Evolutionary conservation across 2,329 filamentous ascomycete genomes (phyloP).

Genomic region (Pyrenophora seminiperda): DNA sequence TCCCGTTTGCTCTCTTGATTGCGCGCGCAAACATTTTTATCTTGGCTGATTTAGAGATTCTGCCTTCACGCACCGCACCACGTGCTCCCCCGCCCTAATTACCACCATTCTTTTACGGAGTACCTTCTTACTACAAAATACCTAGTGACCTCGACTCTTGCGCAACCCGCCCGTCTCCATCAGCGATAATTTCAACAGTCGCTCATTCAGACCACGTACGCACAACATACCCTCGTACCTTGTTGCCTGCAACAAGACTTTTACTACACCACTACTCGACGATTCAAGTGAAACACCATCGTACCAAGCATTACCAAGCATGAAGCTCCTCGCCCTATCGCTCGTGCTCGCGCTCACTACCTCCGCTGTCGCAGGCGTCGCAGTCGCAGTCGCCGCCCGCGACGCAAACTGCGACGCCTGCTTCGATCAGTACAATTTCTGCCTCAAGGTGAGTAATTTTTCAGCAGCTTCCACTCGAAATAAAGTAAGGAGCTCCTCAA

Average conservation of each 20-base stretch:
- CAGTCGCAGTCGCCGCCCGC: background rate
- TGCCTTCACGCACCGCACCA: too few relatives aligned
- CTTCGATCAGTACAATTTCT: conserved; percentile 13
- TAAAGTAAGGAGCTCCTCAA: background rate
- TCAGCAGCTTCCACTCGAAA: background rate
- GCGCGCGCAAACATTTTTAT: too few relatives aligned
- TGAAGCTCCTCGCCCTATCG: conserved; percentile 3
- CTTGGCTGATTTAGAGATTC: too few relatives aligned
- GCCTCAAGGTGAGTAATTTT: conserved; percentile 10
- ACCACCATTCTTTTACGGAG: too few relatives aligned
- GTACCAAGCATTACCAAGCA: background rate
- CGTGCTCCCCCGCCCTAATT: too few relatives aligned
- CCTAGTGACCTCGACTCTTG: too few relatives aligned
- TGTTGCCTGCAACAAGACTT: background rate
- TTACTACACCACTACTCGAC: background rate
- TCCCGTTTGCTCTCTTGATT: too few relatives aligned
- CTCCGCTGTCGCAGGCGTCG: background rate
- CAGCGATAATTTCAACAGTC: too few relatives aligned
- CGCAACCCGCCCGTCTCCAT: too few relatives aligned
- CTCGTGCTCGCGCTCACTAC: conserved; percentile 3
- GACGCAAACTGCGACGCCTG: conserved; percentile 14
- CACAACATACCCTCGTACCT: background rate
- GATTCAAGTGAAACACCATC: background rate
- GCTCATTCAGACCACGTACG: too few relatives aligned
- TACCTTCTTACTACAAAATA: too few relatives aligned